Conservation (phyloP, 2,329 filamentous ascomycete species). For the Microdochium bolleyi region DNA sequence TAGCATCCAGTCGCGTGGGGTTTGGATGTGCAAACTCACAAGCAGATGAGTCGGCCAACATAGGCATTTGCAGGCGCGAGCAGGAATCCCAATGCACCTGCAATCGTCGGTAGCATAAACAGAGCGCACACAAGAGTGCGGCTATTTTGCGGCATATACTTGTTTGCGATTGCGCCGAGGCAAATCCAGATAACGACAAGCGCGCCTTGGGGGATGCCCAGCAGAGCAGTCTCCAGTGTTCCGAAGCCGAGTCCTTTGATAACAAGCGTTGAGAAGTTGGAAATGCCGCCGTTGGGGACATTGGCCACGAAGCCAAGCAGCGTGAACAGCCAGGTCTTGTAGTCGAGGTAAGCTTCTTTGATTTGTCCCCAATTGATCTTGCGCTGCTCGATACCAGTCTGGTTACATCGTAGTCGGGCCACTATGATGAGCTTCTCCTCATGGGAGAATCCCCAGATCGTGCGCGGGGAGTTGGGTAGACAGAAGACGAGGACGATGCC, state of each 20-base stretch:
- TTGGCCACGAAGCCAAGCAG: constrained; percentile 44
- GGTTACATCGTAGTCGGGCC: constrained; percentile 44
- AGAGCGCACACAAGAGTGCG: constrained; percentile 44
- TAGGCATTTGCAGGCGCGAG: constrained; percentile 41
- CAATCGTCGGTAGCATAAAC: constrained; percentile 52
- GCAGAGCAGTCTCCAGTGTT: constrained; percentile 24
- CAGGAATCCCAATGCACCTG: constrained; percentile 48
- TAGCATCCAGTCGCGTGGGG: background rate
- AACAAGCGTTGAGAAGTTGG: constrained; percentile 52
- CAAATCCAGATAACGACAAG: constrained; percentile 30
- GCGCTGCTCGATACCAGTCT: constrained; percentile 52
- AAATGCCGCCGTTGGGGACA: constrained; percentile 50
- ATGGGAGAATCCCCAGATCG: constrained; percentile 39
- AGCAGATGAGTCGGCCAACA: constrained; percentile 49
- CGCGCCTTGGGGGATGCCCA: constrained; percentile 28
- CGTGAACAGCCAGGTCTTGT: constrained; percentile 52
- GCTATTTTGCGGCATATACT: constrained; percentile 32
- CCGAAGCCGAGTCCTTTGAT: constrained; percentile 49
- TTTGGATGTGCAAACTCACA: constrained; percentile 15
- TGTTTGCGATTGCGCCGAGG: constrained; percentile 29
- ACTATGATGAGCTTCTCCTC: constrained; percentile 47
- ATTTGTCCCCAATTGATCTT: constrained; percentile 46
- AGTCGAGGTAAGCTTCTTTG: constrained; percentile 46
- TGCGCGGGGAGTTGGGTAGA: constrained; percentile 49
- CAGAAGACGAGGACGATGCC: constrained; percentile 49